Conservation (phyloP, 139 green algal genomes). For the Nannochloris sp. region DNA sequence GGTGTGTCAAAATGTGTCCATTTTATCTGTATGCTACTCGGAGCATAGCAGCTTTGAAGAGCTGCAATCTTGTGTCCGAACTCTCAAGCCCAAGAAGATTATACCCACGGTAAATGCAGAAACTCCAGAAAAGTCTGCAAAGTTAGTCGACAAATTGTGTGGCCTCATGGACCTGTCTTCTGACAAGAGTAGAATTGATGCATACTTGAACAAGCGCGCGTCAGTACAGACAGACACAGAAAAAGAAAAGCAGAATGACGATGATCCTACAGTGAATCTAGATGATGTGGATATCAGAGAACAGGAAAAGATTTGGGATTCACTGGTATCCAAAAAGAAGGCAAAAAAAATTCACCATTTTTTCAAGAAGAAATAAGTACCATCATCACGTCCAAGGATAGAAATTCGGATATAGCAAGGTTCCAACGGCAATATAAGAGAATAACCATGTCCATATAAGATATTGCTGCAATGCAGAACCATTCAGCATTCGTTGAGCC, state of each 20-base stretch:
- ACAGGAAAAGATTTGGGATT: neutral
- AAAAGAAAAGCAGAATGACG: neutral
- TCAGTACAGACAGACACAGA: too few species aligned
- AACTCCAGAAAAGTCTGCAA: constrained; percentile 29
- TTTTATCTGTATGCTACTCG: constrained; percentile 73
- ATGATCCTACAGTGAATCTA: neutral
- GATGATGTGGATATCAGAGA: constrained; percentile 2
- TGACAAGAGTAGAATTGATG: constrained; percentile 38
- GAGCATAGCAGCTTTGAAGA: constrained; percentile 68
- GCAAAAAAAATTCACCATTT: neutral
- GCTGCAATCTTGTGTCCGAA: constrained; percentile 57
- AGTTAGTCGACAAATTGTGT: constrained; percentile 21
- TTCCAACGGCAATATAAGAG: constrained; percentile 42
- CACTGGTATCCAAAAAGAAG: neutral
- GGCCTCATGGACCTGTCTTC: constrained; percentile 54
- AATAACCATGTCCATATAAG: constrained; percentile 49
- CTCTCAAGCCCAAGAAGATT: constrained; percentile 41
- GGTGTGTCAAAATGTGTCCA: constrained; percentile 32
- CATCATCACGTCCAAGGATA: constrained; percentile 61
- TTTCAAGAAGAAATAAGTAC: constrained; percentile 1
- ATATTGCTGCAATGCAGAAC: neutral
- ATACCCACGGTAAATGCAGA: constrained; percentile 63
- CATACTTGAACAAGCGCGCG: constrained; percentile 22
- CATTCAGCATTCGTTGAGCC: constrained; percentile 16
- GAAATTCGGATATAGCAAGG: constrained; percentile 64